A percentile compares a stretch with the other conserved stretches of the same genome.
Conservation (phyloP, 371 early-diverging fungal genomes). For the Blastocladiella emersonii region DNA sequence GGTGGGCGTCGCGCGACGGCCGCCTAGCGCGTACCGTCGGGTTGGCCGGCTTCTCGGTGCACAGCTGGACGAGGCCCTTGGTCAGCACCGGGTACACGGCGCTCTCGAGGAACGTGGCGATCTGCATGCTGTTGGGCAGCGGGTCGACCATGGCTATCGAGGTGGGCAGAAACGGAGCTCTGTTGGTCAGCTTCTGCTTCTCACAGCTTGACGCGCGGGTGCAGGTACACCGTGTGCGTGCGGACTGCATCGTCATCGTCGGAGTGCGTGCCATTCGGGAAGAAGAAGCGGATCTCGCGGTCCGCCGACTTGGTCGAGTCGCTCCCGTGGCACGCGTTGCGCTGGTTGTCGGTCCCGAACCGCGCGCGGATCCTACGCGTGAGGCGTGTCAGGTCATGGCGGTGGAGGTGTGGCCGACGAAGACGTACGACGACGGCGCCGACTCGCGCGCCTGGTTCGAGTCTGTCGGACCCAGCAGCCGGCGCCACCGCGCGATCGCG, state of each 20-base stretch:
- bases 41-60: slow-evolving; percentile 34
- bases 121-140: slow-evolving; percentile 13
- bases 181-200: no score
- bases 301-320: slow-evolving; percentile 13
- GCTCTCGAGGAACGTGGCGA: slow-evolving; percentile 21
- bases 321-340: slow-evolving; percentile 23
- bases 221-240: background rate
- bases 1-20: background rate
- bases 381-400: background rate
- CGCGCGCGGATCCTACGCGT: slow-evolving; percentile 18
- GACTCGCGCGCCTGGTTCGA: slow-evolving; percentile 13
- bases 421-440: slow-evolving; percentile 13
- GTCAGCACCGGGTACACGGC: slow-evolving; percentile 29
- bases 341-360: slow-evolving; percentile 18
- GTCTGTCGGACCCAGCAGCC: slow-evolving; percentile 16
- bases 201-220: background rate
- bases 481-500: slow-evolving; percentile 11
- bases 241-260: no score
- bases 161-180: no score
- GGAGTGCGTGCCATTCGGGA: slow-evolving; percentile 31
- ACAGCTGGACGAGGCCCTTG: slow-evolving; percentile 30
- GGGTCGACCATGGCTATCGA: slow-evolving; percentile 12
- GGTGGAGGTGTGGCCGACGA: background rate
- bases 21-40: slow-evolving; percentile 20
- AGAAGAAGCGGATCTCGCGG: slow-evolving; percentile 25